Conservation (phyloP, 2,329 filamentous ascomycete genomes). For the Mycosphaerella sp. region DNA sequence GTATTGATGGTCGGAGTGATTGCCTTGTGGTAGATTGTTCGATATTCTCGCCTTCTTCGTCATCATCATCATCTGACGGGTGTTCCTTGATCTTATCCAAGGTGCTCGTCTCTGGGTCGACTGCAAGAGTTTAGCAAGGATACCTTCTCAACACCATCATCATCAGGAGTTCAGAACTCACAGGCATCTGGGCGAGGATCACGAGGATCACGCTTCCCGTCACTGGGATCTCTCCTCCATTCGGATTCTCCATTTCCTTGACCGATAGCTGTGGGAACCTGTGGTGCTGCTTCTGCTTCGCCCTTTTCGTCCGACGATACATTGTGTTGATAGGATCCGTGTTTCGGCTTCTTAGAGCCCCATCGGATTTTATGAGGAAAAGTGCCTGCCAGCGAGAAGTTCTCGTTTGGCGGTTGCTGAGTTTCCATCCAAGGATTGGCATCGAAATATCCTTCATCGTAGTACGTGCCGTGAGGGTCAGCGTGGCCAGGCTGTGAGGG, state of each 20-base stretch:
- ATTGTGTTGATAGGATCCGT: conserved; percentile 11
- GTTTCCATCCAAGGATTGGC: conserved; percentile 27
- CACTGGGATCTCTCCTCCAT: not conserved
- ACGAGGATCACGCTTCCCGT: conserved; percentile 8
- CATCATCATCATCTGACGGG: not conserved
- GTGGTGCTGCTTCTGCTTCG: conserved; percentile 24
- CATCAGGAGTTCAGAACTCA: not conserved
- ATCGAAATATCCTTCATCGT: conserved; percentile 25
- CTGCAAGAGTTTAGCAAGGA: not conserved
- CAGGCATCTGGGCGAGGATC: conserved; percentile 5
- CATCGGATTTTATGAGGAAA: conserved; percentile 27
- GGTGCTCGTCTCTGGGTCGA: conserved; percentile 6
- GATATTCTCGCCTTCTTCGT: not conserved
- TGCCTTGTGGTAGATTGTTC: not conserved
- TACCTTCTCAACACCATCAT: not conserved
- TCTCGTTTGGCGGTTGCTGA: conserved; percentile 16
- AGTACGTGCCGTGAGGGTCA: conserved; percentile 27
- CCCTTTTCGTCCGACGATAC: conserved; percentile 18
- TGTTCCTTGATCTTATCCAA: conserved; percentile 5
- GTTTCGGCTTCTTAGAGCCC: conserved; percentile 12
- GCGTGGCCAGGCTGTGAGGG: not conserved
- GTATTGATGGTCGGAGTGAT: conserved; percentile 1
- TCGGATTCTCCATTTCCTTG: conserved; percentile 1
- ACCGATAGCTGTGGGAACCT: conserved; percentile 14
- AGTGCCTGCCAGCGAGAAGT: conserved; percentile 25